Evolutionary conservation across 768 basidiomycete species (phyloP), one percentile per base, ranked within the genome.

Genomic region (Tricholomella constricta): DNA sequence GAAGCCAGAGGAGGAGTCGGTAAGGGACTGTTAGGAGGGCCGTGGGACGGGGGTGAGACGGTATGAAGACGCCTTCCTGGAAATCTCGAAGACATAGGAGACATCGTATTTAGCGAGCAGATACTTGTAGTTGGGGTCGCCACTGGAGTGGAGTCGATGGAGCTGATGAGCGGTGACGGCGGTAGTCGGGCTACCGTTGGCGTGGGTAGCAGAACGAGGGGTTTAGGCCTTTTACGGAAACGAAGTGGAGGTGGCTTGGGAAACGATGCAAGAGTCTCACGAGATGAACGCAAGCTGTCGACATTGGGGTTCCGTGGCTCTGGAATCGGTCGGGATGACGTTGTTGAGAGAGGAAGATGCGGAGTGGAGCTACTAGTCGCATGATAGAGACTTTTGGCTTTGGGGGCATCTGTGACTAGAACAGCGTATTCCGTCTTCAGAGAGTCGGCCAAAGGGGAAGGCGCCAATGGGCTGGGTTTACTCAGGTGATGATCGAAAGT

Each of bases 121-220:
- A 32, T 11, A 14, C 72, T 65, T 6, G 73, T 71, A 2, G 72
- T 75, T 15, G 79, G 77, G 29, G 76, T 78, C 45, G 70, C 63
- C 11, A 75, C 57, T 2, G 77, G 76, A 17, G 77, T 79, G 37
- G 76, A 75, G 54, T 77, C 73, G 34, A 58, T 56, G 22, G 75
- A 74, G 50, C 69, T 70, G 17, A 52, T 43, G 12, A 60, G 52
- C 0, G 72, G 69, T 15, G 72, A 69, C 43, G 72, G 67, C 9
- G 73, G 67, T 20, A 71, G 62, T 22, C 67, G 59, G 20, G 63
- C 63, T 42, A 67, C 60, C 31, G 61, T 57, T 29, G 69, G 55
- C 11, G 60, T 63, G 29, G 67, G 67, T 26, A 58, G 61, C 43
- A 79, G 62, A 17, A 74, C 64, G 46, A 79, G 69, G 22, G 77